phyloP scores from a whole-genome alignment of 805 yeast species.

The Yamadazyma sp. region DNA sequence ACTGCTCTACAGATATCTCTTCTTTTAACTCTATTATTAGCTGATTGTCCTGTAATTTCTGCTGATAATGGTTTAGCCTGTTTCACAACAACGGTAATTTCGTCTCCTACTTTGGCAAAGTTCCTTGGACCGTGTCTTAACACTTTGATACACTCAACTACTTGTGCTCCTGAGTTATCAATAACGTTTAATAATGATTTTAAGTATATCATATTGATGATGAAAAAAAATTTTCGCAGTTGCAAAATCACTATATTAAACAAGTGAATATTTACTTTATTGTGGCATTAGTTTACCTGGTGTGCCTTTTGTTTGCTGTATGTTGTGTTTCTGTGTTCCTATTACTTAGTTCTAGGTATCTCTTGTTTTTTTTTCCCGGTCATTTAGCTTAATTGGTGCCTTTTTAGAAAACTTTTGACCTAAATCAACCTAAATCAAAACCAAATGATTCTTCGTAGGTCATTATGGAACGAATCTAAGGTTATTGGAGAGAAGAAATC shows the following conservation, averaged over 20 bases:
- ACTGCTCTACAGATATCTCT: conserved; percentile 97
- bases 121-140: conserved; percentile 82
- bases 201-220: conserved; percentile 81
- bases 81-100: conserved; percentile 90
- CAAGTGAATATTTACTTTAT: no score
- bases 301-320: no score
- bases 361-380: background rate
- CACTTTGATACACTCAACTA: conserved; percentile 95
- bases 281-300: no score
- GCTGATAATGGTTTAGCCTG: conserved; percentile 78
- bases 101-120: conserved; percentile 85
- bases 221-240: conserved; percentile 4
- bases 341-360: no score
- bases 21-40: conserved; percentile 80
- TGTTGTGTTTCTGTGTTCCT: no score
- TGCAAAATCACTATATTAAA: no score
- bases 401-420: no score
- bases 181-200: conserved; percentile 86
- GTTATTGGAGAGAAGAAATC: conserved; percentile 51
- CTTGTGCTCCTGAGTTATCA: conserved; percentile 92
- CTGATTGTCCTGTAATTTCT: conserved; percentile 69
- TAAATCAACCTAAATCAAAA: no score
- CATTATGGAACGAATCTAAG: conserved; percentile 33
- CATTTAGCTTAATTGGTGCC: background rate
- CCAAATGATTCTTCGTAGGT: no score